Conservation (phyloP, 352 stramenopile species). For the Blastocystis sp. region DNA sequence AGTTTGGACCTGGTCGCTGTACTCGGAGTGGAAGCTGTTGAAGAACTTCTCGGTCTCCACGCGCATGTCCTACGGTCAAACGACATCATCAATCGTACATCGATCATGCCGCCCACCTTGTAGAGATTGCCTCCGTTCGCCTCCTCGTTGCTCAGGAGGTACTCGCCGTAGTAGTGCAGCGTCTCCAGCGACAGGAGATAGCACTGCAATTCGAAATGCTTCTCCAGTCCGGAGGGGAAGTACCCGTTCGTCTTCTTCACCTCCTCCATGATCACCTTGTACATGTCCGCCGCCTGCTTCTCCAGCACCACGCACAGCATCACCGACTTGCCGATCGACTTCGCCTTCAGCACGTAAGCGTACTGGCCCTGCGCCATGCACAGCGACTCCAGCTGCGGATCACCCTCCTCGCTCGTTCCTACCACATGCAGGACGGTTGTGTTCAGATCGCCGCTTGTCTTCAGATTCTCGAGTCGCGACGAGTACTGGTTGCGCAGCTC, state of each 20-base stretch:
- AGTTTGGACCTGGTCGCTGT: neutral
- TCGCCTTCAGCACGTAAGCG: slow-evolving; percentile 38
- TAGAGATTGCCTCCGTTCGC: slow-evolving; percentile 28
- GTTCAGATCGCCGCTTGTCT: neutral
- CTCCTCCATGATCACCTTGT: neutral
- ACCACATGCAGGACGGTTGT: neutral
- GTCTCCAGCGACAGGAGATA: neutral
- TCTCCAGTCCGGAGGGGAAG: slow-evolving; percentile 24
- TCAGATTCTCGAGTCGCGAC: neutral
- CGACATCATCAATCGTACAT: neutral
- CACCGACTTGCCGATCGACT: neutral
- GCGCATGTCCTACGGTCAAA: slow-evolving; percentile 2
- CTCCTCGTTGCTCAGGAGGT: neutral
- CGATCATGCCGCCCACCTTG: neutral
- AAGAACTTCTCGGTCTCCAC: neutral
- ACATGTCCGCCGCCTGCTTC: neutral
- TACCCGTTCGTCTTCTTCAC: slow-evolving; percentile 4
- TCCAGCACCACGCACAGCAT: neutral
- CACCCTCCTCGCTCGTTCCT: neutral
- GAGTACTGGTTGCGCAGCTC: slow-evolving; percentile 30
- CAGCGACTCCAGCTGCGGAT: slow-evolving; percentile 23
- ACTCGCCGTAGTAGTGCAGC: slow-evolving; percentile 21
- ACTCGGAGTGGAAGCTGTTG: slow-evolving; percentile 27
- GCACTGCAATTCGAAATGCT: slow-evolving; percentile 60
- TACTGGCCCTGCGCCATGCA: slow-evolving; percentile 54